Percentiles rank a stretch among this genome's conserved stretches.
Evolutionary conservation across 2,329 filamentous ascomycete species (phyloP).

Genomic region (Colletotrichum tropicale): DNA sequence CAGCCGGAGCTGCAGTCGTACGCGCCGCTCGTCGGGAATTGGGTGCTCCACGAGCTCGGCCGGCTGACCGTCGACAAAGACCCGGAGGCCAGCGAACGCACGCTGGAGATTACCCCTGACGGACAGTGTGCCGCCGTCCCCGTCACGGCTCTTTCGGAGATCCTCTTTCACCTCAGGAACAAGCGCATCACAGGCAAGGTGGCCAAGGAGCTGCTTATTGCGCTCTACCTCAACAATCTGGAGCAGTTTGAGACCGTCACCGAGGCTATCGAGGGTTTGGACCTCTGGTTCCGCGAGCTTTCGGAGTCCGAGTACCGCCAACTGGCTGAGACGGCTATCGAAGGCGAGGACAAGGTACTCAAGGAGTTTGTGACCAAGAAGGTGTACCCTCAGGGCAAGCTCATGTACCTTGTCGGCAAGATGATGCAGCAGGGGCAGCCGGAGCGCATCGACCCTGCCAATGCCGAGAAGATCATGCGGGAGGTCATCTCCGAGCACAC

Average conservation of each 20-base stretch:
- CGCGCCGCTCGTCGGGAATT: constrained; percentile 60
- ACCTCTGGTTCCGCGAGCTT: constrained; percentile 61
- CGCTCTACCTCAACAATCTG: constrained; percentile 53
- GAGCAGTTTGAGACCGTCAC: constrained; percentile 41
- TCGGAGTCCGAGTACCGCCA: constrained; percentile 49
- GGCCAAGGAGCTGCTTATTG: constrained; percentile 62
- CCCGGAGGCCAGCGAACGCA: constrained; percentile 21
- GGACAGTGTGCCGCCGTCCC: constrained; percentile 54
- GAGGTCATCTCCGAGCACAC: constrained; percentile 28
- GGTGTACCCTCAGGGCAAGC: constrained; percentile 58
- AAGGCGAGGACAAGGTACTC: constrained; percentile 51
- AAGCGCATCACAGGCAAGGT: constrained; percentile 60
- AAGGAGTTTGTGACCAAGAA: constrained; percentile 48
- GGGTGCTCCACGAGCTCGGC: constrained; percentile 79
- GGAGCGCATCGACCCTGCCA: constrained; percentile 58
- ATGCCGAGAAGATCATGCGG: constrained; percentile 52
- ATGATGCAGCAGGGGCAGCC: constrained; percentile 60
- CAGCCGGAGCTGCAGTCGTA: constrained; percentile 35
- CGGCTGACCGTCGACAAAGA: constrained; percentile 63
- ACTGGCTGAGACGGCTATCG: constrained; percentile 48
- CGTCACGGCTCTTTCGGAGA: constrained; percentile 50
- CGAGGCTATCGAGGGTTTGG: constrained; percentile 47
- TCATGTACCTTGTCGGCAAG: constrained; percentile 65
- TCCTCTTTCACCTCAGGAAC: constrained; percentile 52
- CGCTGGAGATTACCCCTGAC: constrained; percentile 44